phyloP scores from a whole-genome alignment of 306 rosid genomes.

The Gastrolobium bilobum region DNA sequence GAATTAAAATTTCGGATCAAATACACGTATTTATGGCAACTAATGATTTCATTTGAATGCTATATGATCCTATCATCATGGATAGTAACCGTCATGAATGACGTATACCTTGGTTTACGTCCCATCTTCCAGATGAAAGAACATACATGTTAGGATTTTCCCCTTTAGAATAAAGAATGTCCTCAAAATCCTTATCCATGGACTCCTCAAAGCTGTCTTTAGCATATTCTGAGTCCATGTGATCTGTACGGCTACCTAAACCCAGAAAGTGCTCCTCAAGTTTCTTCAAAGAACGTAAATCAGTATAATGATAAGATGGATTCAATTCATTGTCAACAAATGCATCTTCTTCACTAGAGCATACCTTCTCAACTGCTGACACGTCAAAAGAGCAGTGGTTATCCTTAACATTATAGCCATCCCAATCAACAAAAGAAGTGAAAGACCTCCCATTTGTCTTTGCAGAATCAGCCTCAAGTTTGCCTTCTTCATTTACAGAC shows the following conservation, averaged over 20 bases:
- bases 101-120: constrained; percentile 66
- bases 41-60: constrained; percentile 20
- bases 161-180: constrained; percentile 46
- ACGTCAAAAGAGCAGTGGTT: constrained; percentile 23
- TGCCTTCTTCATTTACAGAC: constrained; percentile 54
- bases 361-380: constrained; percentile 37
- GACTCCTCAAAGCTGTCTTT: constrained; percentile 49
- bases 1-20: neutral
- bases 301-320: constrained; percentile 28
- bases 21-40: constrained; percentile 4
- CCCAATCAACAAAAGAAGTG: constrained; percentile 40
- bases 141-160: constrained; percentile 53
- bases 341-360: constrained; percentile 39
- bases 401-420: constrained; percentile 8
- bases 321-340: constrained; percentile 31
- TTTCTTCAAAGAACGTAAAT: constrained; percentile 46
- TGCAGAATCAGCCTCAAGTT: constrained; percentile 35
- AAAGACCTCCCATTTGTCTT: constrained; percentile 45
- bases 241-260: constrained; percentile 47
- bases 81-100: neutral
- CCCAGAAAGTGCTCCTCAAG: constrained; percentile 61
- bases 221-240: constrained; percentile 47
- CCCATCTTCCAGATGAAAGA: constrained; percentile 84
- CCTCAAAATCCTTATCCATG: constrained; percentile 63
- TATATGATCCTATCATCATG: constrained; percentile 1